These are phyloP conservation scores for Colletotrichum abscissum DNA, from an alignment of 2,329 filamentous ascomycete genomes.

Conservation along the genomic window DNA sequence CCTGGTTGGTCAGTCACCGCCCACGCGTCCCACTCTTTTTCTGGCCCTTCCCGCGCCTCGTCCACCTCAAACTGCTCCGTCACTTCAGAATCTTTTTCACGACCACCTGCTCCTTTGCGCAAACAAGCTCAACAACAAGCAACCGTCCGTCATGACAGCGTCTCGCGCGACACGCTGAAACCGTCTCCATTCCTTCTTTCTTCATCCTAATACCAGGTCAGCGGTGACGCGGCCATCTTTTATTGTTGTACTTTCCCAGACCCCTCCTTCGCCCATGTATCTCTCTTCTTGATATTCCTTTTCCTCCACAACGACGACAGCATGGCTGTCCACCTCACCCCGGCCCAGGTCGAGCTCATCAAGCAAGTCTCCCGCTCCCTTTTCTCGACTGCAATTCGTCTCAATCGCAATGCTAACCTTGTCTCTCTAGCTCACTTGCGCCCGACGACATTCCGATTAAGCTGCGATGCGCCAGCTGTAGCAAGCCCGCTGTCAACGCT, in stretches of 20 bases:
- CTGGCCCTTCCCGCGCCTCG: conserved; percentile 35
- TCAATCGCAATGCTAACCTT: conserved; percentile 8
- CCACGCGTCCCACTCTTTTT: conserved; percentile 34
- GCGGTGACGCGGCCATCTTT: background rate
- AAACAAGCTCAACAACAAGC: conserved; percentile 20
- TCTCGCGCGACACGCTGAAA: conserved; percentile 25
- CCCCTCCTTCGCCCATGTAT: conserved; percentile 34
- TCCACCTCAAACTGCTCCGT: conserved; percentile 30
- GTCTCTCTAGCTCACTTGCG: conserved; percentile 71
- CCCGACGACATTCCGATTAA: conserved; percentile 95
- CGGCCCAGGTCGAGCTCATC: conserved; percentile 69
- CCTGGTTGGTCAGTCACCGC: conserved; percentile 27
- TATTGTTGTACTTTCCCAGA: conserved; percentile 22
- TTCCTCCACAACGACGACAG: conserved; percentile 34
- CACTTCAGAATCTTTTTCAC: conserved; percentile 33
- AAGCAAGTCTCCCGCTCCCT: conserved; percentile 51
- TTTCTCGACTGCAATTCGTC: background rate
- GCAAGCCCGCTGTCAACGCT: conserved; percentile 88
- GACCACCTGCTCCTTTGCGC: conserved; percentile 22
- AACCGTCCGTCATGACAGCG: conserved; percentile 27
- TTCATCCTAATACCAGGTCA: background rate
- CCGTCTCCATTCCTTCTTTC: background rate
- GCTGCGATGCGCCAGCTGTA: conserved; percentile 93
- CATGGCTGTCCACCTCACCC: conserved; percentile 47
- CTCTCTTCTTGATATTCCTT: conserved; percentile 29